phyloP scores from a whole-genome alignment of 768 basidiomycete genomes.

The Gyrodon lividus region DNA sequence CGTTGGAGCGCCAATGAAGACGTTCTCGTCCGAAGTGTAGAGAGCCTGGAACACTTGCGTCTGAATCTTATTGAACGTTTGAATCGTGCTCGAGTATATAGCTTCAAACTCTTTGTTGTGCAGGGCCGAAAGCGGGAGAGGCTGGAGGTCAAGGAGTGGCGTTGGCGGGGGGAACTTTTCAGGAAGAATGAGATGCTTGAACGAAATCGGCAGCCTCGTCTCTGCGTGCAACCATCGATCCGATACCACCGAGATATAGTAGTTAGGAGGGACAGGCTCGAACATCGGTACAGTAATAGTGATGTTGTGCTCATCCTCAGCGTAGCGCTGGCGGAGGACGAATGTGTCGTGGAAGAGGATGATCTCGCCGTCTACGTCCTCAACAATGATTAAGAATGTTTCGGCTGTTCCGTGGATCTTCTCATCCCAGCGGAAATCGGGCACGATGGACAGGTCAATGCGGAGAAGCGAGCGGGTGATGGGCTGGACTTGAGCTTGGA shows the following conservation, averaged over 20 bases:
- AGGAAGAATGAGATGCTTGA: conserved; percentile 96
- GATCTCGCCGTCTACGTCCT: conserved; percentile 96
- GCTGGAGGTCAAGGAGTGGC: conserved; percentile 87
- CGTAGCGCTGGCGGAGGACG: conserved; percentile 87
- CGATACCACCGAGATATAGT: conserved; percentile 93
- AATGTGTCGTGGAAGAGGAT: conserved; percentile 95
- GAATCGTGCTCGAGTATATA: conserved; percentile 77
- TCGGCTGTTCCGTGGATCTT: conserved; percentile 88
- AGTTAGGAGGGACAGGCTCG: conserved; percentile 97
- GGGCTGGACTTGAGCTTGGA: conserved; percentile 95
- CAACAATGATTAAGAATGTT: conserved; percentile 90
- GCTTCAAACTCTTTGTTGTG: conserved; percentile 92
- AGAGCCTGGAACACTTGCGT: conserved; percentile 98
- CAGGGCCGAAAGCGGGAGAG: conserved; percentile 84
- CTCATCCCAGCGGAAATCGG: conserved; percentile 99
- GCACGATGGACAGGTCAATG: conserved; percentile 89
- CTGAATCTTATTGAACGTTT: conserved; percentile 97
- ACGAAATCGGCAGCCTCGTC: conserved; percentile 91
- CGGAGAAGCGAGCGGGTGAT: conserved; percentile 92
- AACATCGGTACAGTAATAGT: conserved; percentile 96
- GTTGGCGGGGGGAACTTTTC: conserved; percentile 96
- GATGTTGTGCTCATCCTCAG: conserved; percentile 91
- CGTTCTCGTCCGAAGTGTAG: conserved; percentile 94
- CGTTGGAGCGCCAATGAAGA: conserved; percentile 95
- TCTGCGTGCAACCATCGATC: conserved; percentile 96